Base-by-base conservation (phyloP, 225 moss, liverwort and hornwort species). In the Asterella californica region DNA sequence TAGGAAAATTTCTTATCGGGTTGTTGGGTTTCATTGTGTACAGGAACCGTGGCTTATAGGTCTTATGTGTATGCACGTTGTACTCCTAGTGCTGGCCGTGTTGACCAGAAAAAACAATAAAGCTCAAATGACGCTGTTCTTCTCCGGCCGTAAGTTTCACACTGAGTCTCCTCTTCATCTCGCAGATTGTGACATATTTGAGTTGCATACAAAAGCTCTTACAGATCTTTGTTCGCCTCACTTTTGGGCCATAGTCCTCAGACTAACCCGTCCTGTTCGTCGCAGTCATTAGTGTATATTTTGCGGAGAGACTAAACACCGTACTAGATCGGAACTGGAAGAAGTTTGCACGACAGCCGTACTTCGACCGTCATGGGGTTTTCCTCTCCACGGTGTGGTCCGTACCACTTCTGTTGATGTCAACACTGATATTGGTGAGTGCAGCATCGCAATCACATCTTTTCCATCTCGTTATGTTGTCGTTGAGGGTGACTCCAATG, bases 301-400 rank as follows among this genome's bases (percentile, higher is more conserved):
- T 85, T 47, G 94, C 92, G 45, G 92, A 94, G 72, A 88, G 89
- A 71, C 82, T 94, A 42, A 94, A 94, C 81, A 69, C 82, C 33
- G 24, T 91, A 1, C 80, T 94, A 34, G 87, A 85, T 36, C 84
- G 78, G 46, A 78, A 91, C 76, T 94, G 94, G 94, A 85, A 83
- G 27, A 84, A 76, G 48, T 94, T 94, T 19, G 90, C 94, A 8
- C 84, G 90, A 46, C 94, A 92, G 33, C 92, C 92, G 7, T 94
- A 94, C 70, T 94, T 94, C 67, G 94, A 94, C 82, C 88, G 91
- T 38, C 85, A 92, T 82, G 94, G 94, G 74, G 87, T 92, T 29
- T 94, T 94, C 76, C 90, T 94, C 19, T 94, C 94, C 12, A 92
- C 94, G 18, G 91, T 94, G 36, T 94, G 94, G 94, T 94, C 94